phyloP scores from a whole-genome alignment of 345 rosid species.

The Salix suchowensis region DNA sequence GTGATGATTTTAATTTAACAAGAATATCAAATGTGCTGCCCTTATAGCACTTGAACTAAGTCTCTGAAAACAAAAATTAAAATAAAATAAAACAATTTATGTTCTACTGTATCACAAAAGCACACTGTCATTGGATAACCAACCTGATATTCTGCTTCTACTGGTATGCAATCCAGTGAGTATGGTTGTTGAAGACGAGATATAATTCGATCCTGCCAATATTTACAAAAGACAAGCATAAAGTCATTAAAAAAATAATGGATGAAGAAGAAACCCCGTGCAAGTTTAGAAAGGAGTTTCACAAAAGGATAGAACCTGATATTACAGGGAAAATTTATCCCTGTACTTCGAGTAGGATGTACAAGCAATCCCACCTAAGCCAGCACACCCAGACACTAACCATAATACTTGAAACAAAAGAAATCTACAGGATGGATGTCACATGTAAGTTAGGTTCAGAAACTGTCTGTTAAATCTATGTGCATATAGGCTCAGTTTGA shows the following conservation, averaged over 20 bases:
- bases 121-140: slow-evolving; percentile 7
- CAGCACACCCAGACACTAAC: background rate
- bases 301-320: background rate
- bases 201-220: slow-evolving; percentile 83
- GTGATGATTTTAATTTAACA: background rate
- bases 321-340: background rate
- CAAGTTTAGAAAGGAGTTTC: background rate
- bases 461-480: background rate
- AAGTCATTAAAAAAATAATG: background rate
- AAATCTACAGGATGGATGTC: background rate
- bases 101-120: background rate
- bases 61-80: background rate
- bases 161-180: slow-evolving; percentile 97
- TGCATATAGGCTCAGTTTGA: background rate
- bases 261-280: background rate
- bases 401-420: background rate
- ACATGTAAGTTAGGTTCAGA: background rate
- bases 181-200: slow-evolving; percentile 98
- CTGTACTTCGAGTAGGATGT: background rate
- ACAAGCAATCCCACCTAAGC: background rate
- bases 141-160: slow-evolving; percentile 99
- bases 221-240: background rate
- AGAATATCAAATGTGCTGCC: background rate
- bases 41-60: background rate
- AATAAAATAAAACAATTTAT: background rate